Conservation (phyloP, 2,329 filamentous ascomycete species). For the Alternaria sp. region DNA sequence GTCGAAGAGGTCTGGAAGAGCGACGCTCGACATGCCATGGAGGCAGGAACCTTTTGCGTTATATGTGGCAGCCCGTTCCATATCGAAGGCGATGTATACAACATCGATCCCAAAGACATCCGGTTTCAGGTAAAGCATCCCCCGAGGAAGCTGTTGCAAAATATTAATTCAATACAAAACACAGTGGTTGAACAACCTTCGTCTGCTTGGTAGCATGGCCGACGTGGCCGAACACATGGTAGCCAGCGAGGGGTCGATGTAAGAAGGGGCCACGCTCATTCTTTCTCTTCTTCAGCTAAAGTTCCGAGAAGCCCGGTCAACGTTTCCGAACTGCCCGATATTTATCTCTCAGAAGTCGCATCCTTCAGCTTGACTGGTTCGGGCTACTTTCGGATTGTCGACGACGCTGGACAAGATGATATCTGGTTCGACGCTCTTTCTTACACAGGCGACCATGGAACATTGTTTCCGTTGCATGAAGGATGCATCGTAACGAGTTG, state of each 20-base stretch:
- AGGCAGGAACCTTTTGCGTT: slow-evolving; percentile 35
- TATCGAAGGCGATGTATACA: slow-evolving; percentile 30
- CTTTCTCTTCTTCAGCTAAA: not conserved
- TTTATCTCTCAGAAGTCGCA: slow-evolving; percentile 32
- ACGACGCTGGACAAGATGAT: slow-evolving; percentile 16
- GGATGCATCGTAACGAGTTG: slow-evolving; percentile 33
- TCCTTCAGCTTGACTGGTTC: slow-evolving; percentile 21
- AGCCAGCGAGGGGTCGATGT: slow-evolving; percentile 16
- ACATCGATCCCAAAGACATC: slow-evolving; percentile 26
- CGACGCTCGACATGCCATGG: slow-evolving; percentile 32
- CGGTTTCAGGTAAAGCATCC: slow-evolving; percentile 26
- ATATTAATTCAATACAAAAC: not conserved
- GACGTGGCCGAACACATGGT: slow-evolving; percentile 21
- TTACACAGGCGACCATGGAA: slow-evolving; percentile 16
- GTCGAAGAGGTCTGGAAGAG: slow-evolving; percentile 19
- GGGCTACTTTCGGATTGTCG: slow-evolving; percentile 26
- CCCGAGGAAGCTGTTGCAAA: not conserved
- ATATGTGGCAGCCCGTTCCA: slow-evolving; percentile 40
- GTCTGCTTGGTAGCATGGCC: slow-evolving; percentile 25
- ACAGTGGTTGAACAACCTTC: slow-evolving; percentile 39
- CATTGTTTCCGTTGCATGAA: slow-evolving; percentile 37
- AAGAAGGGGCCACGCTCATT: not conserved
- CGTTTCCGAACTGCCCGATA: slow-evolving; percentile 7
- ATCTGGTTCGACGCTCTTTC: slow-evolving; percentile 26
- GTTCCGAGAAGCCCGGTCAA: slow-evolving; percentile 14